Evolutionary conservation across 2,329 filamentous ascomycete species (phyloP), one percentile per base, ranked within the genome.

Genomic region (Calycina marina): DNA sequence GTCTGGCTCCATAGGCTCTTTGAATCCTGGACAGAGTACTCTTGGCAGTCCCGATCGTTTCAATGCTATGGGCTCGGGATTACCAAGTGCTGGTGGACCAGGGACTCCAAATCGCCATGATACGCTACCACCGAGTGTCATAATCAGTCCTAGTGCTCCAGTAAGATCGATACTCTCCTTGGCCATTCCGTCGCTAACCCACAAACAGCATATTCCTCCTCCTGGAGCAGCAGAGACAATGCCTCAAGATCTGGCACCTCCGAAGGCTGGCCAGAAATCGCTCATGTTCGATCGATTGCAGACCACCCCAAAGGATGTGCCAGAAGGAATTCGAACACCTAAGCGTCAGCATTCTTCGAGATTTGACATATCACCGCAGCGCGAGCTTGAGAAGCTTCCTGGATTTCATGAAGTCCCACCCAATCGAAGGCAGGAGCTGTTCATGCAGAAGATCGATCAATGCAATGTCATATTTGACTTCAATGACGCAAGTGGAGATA

Each of bases 391-490:
- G 57, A 98, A 98, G 61, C 67, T 98, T 14, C 88, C 90, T 1
- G 90, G 90, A 20, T 98, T 98, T 58, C 90, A 98, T 51, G 90
- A 98, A 58, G 90, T 96, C 15, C 81, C 88, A 8, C 90, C 90
- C 11, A 93, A 93, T 54, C 76, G 88, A 41, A 75, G 90, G 40
- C 86, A 94, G 59, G 88, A 96, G 48, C 71, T 98, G 12, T 98
- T 98, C 60, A 94, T 98, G 86, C 86, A 96, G 55, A 98, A 98
- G 67, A 90, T 98, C 47, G 90, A 96, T 51, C 90, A 98, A 57
- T 98, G 90, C 65, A 98, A 98, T 55, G 92, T 98, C 63, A 98
- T 98, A 50, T 98, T 98, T 54, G 90, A 98, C 61, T 98, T 98
- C 63, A 98, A 96, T 55, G 90, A 98, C 58, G 84, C 88, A 30